Percentiles rank a stretch among this genome's conserved stretches.
phyloP scores from a whole-genome alignment of 768 basidiomycete genomes.

The Tricholoma flavovirens region DNA sequence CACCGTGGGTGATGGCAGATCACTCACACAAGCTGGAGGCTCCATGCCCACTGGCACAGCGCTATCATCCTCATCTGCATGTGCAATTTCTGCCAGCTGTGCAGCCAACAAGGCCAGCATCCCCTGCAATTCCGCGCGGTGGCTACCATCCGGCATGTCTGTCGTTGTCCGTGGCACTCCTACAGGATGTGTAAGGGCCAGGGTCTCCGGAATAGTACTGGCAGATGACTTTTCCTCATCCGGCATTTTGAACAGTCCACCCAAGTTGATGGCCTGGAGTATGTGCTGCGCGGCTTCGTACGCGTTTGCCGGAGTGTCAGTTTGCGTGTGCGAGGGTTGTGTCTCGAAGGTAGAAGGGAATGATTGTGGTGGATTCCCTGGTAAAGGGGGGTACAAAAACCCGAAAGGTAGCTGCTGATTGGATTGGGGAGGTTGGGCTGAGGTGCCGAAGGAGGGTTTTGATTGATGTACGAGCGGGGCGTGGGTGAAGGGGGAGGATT shows the following conservation, averaged over 20 bases:
- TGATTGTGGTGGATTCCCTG: slow-evolving; percentile 17
- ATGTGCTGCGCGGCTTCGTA: slow-evolving; percentile 79
- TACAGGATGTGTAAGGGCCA: neutral
- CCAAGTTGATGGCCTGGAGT: slow-evolving; percentile 72
- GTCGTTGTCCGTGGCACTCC: neutral
- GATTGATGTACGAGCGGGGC: slow-evolving; percentile 40
- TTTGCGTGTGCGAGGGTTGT: slow-evolving; percentile 15
- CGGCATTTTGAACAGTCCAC: slow-evolving; percentile 40
- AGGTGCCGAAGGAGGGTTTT: slow-evolving; percentile 21
- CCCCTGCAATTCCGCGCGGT: slow-evolving; percentile 66
- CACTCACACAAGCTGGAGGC: neutral
- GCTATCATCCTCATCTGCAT: slow-evolving; percentile 28
- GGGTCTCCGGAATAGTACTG: neutral
- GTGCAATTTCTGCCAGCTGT: slow-evolving; percentile 64
- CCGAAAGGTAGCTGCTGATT: slow-evolving; percentile 9
- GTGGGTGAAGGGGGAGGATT: slow-evolving; percentile 56
- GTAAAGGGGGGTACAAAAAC: slow-evolving; percentile 9
- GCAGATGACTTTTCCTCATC: slow-evolving; percentile 20
- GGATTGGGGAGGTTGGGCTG: neutral
- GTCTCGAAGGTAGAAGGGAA: slow-evolving; percentile 21
- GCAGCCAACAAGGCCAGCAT: slow-evolving; percentile 68
- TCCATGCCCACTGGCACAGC: neutral
- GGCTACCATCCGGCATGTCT: slow-evolving; percentile 18
- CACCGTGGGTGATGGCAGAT: neutral
- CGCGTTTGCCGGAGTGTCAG: slow-evolving; percentile 42